Percentiles rank a stretch among this genome's conserved stretches.
phyloP scores from a whole-genome alignment of 2,329 filamentous ascomycete genomes.

The Boeremia exigua region DNA sequence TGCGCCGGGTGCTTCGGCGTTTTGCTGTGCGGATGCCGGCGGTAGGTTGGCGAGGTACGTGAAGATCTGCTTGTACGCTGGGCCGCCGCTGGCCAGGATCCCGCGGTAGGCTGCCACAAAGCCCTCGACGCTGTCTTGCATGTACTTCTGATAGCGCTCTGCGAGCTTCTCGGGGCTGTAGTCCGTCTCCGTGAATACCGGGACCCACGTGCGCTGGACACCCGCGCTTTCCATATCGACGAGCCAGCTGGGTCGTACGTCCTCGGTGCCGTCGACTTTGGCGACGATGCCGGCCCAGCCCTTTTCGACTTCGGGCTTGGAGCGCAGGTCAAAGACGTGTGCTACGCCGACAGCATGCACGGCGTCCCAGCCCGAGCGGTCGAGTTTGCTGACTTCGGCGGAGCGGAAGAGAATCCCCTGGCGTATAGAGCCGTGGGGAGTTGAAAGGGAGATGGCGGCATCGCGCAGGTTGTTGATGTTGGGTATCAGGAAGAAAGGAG shows the following conservation, averaged over 20 bases:
- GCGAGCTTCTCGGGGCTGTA: constrained; percentile 69
- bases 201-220: constrained; percentile 62
- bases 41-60: constrained; percentile 58
- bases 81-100: constrained; percentile 63
- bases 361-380: constrained; percentile 25
- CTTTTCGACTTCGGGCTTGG: constrained; percentile 62
- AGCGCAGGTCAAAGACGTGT: constrained; percentile 73
- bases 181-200: constrained; percentile 68
- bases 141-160: constrained; percentile 66
- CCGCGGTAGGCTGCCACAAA: constrained; percentile 69
- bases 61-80: constrained; percentile 66
- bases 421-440: constrained; percentile 53
- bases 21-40: constrained; percentile 6
- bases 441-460: constrained; percentile 33
- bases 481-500: constrained; percentile 44
- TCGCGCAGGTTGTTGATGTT: constrained; percentile 47
- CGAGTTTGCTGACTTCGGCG: constrained; percentile 62
- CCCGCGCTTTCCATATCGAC: constrained; percentile 44
- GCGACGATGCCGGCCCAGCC: constrained; percentile 31
- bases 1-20: background rate
- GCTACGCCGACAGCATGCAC: constrained; percentile 62
- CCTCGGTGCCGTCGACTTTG: constrained; percentile 42
- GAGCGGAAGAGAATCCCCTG: constrained; percentile 68
- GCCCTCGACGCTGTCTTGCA: constrained; percentile 60
- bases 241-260: constrained; percentile 40